Evolutionary conservation across 1,284 basidiomycete species (phyloP).

Genomic region (Ustilago tritici): DNA sequence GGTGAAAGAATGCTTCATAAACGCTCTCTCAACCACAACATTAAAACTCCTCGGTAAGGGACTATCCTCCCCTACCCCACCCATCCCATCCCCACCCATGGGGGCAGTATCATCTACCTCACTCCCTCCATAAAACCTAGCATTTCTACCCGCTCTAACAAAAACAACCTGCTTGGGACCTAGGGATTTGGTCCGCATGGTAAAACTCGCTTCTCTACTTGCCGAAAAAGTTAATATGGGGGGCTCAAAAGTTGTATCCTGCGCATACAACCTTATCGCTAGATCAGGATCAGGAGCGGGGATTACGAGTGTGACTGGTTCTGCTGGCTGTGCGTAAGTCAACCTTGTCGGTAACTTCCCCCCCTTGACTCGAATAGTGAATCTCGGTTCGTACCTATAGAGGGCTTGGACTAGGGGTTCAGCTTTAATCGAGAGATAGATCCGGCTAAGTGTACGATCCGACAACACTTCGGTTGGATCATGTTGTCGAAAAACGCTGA

Average conservation of each 20-base stretch:
- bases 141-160: constrained; percentile 59
- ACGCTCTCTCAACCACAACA: constrained; percentile 57
- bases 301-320: constrained; percentile 60
- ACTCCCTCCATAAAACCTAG: constrained; percentile 50
- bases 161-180: constrained; percentile 60
- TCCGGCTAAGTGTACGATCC: constrained; percentile 61
- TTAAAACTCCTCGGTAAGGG: constrained; percentile 49
- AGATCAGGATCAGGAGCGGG: constrained; percentile 61
- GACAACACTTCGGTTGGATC: constrained; percentile 53
- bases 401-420: constrained; percentile 59
- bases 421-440: constrained; percentile 56
- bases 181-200: constrained; percentile 56
- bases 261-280: constrained; percentile 61
- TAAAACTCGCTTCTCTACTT: constrained; percentile 54
- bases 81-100: background rate
- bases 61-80: constrained; percentile 6
- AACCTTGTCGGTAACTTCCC: constrained; percentile 52
- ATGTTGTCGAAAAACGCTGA: constrained; percentile 54
- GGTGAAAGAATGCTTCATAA: constrained; percentile 59
- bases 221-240: constrained; percentile 59
- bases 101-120: constrained; percentile 23
- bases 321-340: constrained; percentile 56
- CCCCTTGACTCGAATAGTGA: constrained; percentile 48
- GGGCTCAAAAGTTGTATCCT: constrained; percentile 62
- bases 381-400: constrained; percentile 37